phyloP scores from a whole-genome alignment of 257 asterid species.

The Solanum medicagineum region DNA sequence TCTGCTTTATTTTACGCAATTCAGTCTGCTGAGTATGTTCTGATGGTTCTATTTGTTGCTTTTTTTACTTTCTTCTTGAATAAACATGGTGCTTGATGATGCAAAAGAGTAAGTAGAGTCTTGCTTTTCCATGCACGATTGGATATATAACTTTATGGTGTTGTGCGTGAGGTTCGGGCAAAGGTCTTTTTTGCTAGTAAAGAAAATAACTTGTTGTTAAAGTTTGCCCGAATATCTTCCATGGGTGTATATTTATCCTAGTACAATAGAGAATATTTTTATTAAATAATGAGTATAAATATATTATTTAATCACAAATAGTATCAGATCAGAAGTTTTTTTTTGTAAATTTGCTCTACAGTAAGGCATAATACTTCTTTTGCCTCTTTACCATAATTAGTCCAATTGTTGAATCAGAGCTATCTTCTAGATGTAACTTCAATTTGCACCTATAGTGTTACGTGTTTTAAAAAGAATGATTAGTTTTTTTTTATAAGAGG shows the following conservation, averaged over 20 bases:
- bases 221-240: background rate
- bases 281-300: too few relatives aligned
- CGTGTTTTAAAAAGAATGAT: too few relatives aligned
- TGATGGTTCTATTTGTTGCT: background rate
- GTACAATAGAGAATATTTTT: rapidly evolving
- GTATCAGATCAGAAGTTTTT: background rate
- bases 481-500: background rate
- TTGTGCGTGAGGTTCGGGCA: background rate
- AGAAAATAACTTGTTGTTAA: background rate
- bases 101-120: background rate
- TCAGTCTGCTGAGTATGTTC: too few relatives aligned
- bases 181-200: background rate
- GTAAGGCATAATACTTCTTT: background rate
- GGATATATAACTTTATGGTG: background rate
- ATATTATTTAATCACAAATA: too few relatives aligned
- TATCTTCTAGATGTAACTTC: too few relatives aligned
- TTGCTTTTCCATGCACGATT: too few relatives aligned
- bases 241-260: background rate
- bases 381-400: too few relatives aligned
- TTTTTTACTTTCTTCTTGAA: too few relatives aligned
- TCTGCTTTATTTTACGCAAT: background rate
- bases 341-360: background rate
- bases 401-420: too few relatives aligned
- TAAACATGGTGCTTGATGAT: background rate
- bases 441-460: too few relatives aligned